Conservation (phyloP, 1,284 basidiomycete genomes). For the Trametes pubescens region DNA sequence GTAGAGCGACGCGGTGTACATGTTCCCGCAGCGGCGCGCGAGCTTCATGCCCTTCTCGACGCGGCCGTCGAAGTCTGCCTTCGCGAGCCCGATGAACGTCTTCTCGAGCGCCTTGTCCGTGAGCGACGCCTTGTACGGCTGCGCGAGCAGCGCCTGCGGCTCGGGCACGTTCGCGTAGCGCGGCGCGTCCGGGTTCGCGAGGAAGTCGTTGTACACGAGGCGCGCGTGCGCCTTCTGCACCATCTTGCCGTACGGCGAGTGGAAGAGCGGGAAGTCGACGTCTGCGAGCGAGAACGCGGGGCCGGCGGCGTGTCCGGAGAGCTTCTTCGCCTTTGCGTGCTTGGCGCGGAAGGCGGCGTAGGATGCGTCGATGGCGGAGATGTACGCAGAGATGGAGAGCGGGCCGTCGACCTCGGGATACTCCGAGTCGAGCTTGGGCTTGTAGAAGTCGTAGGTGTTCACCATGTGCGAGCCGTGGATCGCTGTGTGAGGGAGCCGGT, state of each 20-base stretch:
- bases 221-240: constrained; percentile 98
- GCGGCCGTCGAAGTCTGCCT: constrained; percentile 74
- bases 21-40: constrained; percentile 93
- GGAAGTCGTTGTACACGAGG: constrained; percentile 92
- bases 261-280: constrained; percentile 93
- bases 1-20: constrained; percentile 98
- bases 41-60: constrained; percentile 84
- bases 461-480: constrained; percentile 98
- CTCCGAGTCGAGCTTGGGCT: constrained; percentile 91
- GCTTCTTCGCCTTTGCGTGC: constrained; percentile 70
- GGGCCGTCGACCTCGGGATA: constrained; percentile 99
- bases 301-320: constrained; percentile 49
- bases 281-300: constrained; percentile 74
- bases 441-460: constrained; percentile 99
- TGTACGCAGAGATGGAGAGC: constrained; percentile 95
- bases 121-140: constrained; percentile 78
- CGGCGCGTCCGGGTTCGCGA: constrained; percentile 77
- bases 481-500: constrained; percentile 58
- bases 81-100: constrained; percentile 83
- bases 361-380: constrained; percentile 91
- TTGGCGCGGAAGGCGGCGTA: constrained; percentile 92
- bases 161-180: constrained; percentile 80
- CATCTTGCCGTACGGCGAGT: constrained; percentile 97
- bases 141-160: constrained; percentile 71
- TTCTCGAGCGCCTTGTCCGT: constrained; percentile 97